Percentiles rank a stretch among this genome's conserved stretches.
Conservation (phyloP, 352 stramenopile genomes). For the Lagenidium sp. region DNA sequence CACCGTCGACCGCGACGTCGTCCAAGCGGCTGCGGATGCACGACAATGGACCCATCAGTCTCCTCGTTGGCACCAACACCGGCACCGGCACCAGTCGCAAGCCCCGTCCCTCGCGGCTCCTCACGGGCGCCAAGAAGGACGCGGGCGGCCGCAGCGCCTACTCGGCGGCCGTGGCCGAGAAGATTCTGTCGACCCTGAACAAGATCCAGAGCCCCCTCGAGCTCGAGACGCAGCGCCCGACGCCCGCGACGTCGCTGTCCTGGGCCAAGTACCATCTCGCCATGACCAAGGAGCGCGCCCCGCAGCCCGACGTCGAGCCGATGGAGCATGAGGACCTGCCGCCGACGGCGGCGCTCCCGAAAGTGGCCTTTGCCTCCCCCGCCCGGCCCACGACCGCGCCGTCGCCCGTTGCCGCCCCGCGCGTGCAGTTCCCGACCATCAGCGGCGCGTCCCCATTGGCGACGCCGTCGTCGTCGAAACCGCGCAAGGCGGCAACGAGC, state of each 20-base stretch:
- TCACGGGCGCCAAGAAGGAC: conserved; percentile 66
- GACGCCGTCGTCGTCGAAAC: no score
- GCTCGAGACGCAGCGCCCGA: conserved; percentile 60
- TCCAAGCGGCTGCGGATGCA: conserved; percentile 31
- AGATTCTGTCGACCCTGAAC: conserved; percentile 73
- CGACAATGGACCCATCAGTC: conserved; percentile 19
- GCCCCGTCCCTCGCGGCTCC: conserved; percentile 50
- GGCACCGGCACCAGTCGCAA: conserved; percentile 51
- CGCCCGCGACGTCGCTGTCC: conserved; percentile 65
- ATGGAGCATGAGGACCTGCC: conserved; percentile 30
- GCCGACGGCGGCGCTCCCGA: conserved; percentile 45
- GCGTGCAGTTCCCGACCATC: no score
- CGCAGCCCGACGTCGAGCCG: conserved; percentile 7
- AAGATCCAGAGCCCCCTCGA: conserved; percentile 77
- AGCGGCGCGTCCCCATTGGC: no score
- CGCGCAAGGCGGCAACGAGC: no score
- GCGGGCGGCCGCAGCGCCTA: conserved; percentile 46
- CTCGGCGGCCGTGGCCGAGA: conserved; percentile 65
- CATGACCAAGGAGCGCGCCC: conserved; percentile 21
- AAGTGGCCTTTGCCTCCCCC: conserved; percentile 9
- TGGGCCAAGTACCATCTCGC: conserved; percentile 84
- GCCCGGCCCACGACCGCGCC: no score
- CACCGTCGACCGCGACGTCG: conserved; percentile 21
- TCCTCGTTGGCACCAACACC: conserved; percentile 10
- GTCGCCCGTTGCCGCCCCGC: no score